These are phyloP conservation scores for Xerocomellus amylosporus DNA, from an alignment of 768 basidiomycete species.

Conservation along the genomic window DNA sequence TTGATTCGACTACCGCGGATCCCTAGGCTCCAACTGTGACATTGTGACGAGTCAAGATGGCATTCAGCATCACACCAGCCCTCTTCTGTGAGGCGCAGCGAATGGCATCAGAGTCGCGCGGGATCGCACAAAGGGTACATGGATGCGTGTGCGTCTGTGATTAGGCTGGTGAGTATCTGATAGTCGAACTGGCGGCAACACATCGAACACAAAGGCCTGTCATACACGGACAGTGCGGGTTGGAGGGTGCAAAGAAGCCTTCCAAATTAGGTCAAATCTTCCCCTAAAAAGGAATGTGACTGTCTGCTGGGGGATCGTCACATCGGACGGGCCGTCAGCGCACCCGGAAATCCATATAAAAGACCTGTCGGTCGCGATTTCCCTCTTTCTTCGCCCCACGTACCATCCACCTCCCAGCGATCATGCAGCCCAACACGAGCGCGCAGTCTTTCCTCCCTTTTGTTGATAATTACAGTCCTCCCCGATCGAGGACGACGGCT, in stretches of 20 bases:
- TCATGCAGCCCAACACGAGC: slow-evolving; percentile 29
- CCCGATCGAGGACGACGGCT: slow-evolving; percentile 39
- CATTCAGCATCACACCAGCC: slow-evolving; percentile 9
- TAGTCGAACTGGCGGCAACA: slow-evolving; percentile 20
- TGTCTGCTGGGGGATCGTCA: slow-evolving; percentile 32
- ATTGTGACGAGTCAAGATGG: slow-evolving; percentile 21
- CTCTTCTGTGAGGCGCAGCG: background rate
- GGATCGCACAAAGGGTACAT: background rate
- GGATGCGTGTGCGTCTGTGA: slow-evolving; percentile 3
- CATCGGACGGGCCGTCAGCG: slow-evolving; percentile 20
- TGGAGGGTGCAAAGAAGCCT: slow-evolving; percentile 30
- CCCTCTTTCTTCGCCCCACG: slow-evolving; percentile 41
- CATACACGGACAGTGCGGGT: slow-evolving; percentile 21
- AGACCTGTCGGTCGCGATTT: slow-evolving; percentile 17
- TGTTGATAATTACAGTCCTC: slow-evolving; percentile 40
- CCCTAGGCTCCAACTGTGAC: slow-evolving; percentile 22
- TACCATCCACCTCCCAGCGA: slow-evolving; percentile 35
- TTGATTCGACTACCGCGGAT: slow-evolving; percentile 24
- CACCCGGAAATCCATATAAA: slow-evolving; percentile 36
- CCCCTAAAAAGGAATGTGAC: slow-evolving; percentile 34
- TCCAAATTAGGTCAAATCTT: slow-evolving; percentile 29
- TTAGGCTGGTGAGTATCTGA: slow-evolving; percentile 20
- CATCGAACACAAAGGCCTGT: slow-evolving; percentile 28
- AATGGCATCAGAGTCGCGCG: background rate
- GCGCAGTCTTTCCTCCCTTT: slow-evolving; percentile 33